Evolutionary conservation across 768 basidiomycete genomes (phyloP).

Genomic region (Omphalotus guepiniiformis): DNA sequence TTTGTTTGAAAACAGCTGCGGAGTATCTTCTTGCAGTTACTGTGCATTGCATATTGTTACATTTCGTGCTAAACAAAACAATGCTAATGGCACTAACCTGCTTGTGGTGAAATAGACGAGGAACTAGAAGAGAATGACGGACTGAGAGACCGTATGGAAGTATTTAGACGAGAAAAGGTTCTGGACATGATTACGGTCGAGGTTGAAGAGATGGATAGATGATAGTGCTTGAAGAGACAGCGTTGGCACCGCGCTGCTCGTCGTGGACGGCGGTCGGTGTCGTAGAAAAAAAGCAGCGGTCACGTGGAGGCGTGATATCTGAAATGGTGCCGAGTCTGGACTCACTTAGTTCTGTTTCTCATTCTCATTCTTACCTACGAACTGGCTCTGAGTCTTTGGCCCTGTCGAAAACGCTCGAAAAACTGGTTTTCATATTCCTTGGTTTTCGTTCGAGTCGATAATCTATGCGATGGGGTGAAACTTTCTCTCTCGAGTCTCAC

Average conservation of each 20-base stretch:
- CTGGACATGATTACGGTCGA: not conserved
- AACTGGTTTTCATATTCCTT: no score
- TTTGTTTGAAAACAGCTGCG: slow-evolving; percentile 5
- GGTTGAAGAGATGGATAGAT: not conserved
- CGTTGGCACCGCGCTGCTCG: not conserved
- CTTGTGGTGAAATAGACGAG: slow-evolving; percentile 2
- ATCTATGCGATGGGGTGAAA: no score
- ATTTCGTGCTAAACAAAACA: not conserved
- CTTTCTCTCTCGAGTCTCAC: no score
- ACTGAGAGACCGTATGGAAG: not conserved
- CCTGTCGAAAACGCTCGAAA: no score
- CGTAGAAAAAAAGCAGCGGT: not conserved
- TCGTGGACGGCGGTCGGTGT: not conserved
- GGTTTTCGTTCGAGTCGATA: no score
- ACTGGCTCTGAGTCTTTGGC: no score
- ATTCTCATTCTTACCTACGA: no score
- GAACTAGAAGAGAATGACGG: slow-evolving; percentile 2
- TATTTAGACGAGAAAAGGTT: not conserved
- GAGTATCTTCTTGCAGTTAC: slow-evolving; percentile 3
- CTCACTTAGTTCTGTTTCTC: no score
- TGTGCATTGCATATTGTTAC: not conserved
- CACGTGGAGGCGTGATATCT: no score
- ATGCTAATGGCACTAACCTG: not conserved
- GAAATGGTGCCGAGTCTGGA: no score
- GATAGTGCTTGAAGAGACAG: not conserved